A percentile compares a stretch with the other conserved stretches of the same genome.
Evolutionary conservation across 345 rosid genomes (phyloP).

Genomic region (Eucalyptus pauciflora): DNA sequence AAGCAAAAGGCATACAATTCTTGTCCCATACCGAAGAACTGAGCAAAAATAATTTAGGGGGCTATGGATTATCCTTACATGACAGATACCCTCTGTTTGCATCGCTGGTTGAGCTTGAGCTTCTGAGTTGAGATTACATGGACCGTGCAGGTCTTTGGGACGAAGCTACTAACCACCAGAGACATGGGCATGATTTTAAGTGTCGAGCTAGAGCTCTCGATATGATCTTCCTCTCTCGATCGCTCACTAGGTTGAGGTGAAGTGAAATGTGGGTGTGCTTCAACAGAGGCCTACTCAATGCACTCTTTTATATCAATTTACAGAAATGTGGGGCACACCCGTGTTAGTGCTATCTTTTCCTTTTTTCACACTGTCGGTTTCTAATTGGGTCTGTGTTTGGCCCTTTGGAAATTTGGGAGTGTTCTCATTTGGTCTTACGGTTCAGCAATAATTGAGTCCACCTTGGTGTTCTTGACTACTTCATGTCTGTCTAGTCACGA

Average conservation of each 20-base stretch:
- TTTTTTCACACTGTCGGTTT: background rate
- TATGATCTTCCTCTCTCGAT: background rate
- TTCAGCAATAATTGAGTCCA: background rate
- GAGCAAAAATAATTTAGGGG: background rate
- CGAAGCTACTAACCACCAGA: background rate
- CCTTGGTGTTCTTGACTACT: background rate
- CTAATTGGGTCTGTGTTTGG: background rate
- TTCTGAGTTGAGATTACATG: background rate
- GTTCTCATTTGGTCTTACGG: background rate
- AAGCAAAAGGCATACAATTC: background rate
- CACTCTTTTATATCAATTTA: background rate
- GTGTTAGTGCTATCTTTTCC: background rate
- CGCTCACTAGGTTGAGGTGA: background rate
- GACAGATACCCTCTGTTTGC: background rate
- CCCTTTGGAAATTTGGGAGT: background rate
- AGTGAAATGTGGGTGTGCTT: background rate
- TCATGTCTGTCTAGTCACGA: background rate
- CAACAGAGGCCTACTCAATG: background rate
- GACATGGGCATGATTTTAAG: background rate
- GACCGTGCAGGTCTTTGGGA: background rate
- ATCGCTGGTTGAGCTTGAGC: background rate
- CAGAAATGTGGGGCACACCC: background rate
- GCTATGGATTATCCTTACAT: background rate
- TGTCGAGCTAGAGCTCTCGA: background rate
- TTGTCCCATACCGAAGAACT: background rate